These are phyloP conservation scores for Phytophthora meadii DNA, from an alignment of 352 stramenopile genomes.

Conservation along the genomic window DNA sequence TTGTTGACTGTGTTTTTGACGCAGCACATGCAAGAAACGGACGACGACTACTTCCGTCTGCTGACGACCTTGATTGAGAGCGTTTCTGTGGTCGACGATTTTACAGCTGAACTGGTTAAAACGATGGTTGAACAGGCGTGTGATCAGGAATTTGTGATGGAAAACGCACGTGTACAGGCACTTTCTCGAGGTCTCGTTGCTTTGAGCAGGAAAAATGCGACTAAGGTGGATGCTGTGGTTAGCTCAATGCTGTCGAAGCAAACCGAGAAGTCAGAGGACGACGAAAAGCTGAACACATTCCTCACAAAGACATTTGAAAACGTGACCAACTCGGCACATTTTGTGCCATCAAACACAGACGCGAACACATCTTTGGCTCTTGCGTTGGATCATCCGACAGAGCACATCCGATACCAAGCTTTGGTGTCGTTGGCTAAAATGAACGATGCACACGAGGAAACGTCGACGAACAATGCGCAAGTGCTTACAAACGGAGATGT, in stretches of 20 bases:
- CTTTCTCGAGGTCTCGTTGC: conserved; percentile 52
- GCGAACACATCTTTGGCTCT: conserved; percentile 80
- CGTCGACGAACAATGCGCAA: conserved; percentile 25
- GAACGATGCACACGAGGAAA: conserved; percentile 36
- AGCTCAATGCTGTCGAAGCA: conserved; percentile 38
- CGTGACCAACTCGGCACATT: conserved; percentile 81
- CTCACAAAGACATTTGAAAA: conserved; percentile 71
- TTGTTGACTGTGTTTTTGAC: conserved; percentile 62
- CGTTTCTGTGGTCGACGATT: conserved; percentile 53
- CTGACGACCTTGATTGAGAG: conserved; percentile 50
- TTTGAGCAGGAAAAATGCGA: conserved; percentile 70
- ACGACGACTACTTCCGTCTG: conserved; percentile 51
- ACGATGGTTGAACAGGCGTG: conserved; percentile 56
- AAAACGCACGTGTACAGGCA: conserved; percentile 50
- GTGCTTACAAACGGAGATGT: conserved; percentile 64
- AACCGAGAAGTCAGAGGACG: conserved; percentile 48
- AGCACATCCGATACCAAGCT: conserved; percentile 78
- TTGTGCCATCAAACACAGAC: conserved; percentile 64
- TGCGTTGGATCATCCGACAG: conserved; percentile 80
- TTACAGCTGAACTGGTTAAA: conserved; percentile 58
- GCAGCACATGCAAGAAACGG: conserved; percentile 39
- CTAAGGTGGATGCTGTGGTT: conserved; percentile 56
- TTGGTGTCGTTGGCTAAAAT: conserved; percentile 73
- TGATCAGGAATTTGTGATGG: conserved; percentile 43
- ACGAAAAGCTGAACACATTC: conserved; percentile 69